Evolutionary conservation across 805 yeast genomes (phyloP), one percentile per base, ranked within the genome.

Genomic region (Teunomyces stri): DNA sequence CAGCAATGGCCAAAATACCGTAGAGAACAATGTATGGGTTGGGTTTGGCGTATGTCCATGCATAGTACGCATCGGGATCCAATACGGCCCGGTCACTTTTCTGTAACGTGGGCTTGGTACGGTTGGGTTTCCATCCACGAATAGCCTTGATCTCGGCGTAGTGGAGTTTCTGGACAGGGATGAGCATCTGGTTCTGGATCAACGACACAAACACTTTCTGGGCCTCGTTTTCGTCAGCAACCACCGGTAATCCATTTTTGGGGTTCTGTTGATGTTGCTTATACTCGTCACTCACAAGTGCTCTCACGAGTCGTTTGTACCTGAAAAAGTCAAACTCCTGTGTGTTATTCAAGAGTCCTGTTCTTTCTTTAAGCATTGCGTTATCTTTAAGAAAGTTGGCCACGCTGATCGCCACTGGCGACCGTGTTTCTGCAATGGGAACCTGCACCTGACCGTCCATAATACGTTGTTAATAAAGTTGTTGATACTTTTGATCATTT

Each of bases 271-370:
- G 79, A 52, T 72, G 79, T 52, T 58, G 64, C 55, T 76, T 75
- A 66, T 89, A 94, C 39, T 85, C 91, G 1, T 80, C 85, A 46
- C 89, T 81, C 30, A 81, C 69, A 48, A 92, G 74, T 1, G 95
- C 96, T 54, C 98, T 75, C 11, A 81, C 69, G 37, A 89, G 85
- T 58, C 99, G 80, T 66, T 92, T 92, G 65, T 76, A 86, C 55
- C 96, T 77, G 78, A 92, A 94, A 65, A 94, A 90, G 49, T 89
- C 96, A 30, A 81, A 78, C 42, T 82, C 82, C n/a, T 62, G 69
- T 52, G 79, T 79, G 46, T 85, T 83, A 57, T 85, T 84, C 45
- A 84, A 71, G n/a, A 84, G 65, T 11, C 97, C 97, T 51, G 80
- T 79, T 58, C 99, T 81, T 66, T 85, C 87, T 61, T 92, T 94